Conservation (phyloP, 2,329 filamentous ascomycete genomes). For the Sphaerulina musiva region DNA sequence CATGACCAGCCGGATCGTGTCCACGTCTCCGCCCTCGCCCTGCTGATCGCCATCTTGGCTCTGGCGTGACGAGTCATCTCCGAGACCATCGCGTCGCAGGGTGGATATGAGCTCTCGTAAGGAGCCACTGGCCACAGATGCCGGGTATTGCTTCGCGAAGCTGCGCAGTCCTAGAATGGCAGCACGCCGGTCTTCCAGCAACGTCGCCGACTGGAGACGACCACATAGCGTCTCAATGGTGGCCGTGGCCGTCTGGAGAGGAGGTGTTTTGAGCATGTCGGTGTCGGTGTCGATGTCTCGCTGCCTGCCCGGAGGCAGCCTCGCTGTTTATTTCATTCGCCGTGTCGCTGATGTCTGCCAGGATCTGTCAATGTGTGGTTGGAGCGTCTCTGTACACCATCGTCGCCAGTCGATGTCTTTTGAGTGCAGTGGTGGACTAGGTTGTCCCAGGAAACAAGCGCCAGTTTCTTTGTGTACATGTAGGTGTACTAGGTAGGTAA, state of each 20-base stretch:
- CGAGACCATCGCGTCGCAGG: constrained; percentile 63
- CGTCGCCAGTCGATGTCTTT: too few species aligned
- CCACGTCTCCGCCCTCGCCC: constrained; percentile 59
- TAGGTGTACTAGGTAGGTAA: too few species aligned
- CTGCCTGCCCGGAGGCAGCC: constrained; percentile 22
- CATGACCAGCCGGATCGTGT: constrained; percentile 89
- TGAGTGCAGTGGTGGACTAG: too few species aligned
- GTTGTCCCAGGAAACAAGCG: too few species aligned
- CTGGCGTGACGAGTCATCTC: constrained; percentile 22
- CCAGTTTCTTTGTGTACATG: too few species aligned
- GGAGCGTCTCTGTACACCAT: too few species aligned
- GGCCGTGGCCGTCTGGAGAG: constrained; percentile 91
- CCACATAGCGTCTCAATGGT: constrained; percentile 87
- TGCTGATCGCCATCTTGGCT: constrained; percentile 48
- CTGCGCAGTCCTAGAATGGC: constrained; percentile 89
- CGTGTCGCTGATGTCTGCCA: too few species aligned
- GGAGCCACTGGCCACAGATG: constrained; percentile 90
- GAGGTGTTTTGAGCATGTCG: constrained; percentile 61
- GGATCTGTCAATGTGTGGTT: too few species aligned
- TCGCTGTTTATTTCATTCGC: constrained; percentile 15
- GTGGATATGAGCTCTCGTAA: constrained; percentile 79
- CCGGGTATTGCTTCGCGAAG: constrained; percentile 94
- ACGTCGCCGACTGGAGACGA: constrained; percentile 78
- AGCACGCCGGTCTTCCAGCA: constrained; percentile 88
- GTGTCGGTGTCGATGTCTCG: constrained; percentile 15